Evolutionary conservation across 495 filamentous ascomycete genomes (phyloP), one percentile per base, ranked within the genome.

Genomic region (Cryomyces minteri): DNA sequence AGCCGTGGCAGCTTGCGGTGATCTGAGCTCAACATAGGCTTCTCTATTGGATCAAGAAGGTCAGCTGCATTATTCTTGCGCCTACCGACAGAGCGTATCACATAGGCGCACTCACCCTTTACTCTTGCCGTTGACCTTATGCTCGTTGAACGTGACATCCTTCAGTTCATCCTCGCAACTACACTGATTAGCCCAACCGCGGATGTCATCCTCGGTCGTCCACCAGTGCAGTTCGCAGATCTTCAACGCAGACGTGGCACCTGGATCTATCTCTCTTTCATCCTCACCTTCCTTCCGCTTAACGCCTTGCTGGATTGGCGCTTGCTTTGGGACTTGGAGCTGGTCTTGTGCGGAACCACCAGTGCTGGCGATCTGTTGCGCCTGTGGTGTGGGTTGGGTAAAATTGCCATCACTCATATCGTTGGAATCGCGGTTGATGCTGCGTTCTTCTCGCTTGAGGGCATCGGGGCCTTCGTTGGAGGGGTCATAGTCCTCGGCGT

Each of bases 71-170:
- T 4, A 28, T 12, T 39, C 6, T 8, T 32, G 12, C 31, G 28
- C 9, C 10, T n/a, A 9, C 7, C 18, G 29, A 30, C 7, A 14
- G 30, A 32, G 40, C 10, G 40, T 46, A 12, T 43, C 9, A 33
- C 18, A 25, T 25, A 33, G 40, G 40, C 4, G 31, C 10, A 62
- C 79, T 52, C 69, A 94, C 88, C 88, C 87, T 65, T 95, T 95
- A 60, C 84, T 90, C 62, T 98, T 98, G 45, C 90, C 90, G 54
- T 98, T 98, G 10, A 96, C 86, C 62, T 98, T 98, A 62, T 96
- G 90, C 58, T 98, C 90, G 49, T 80, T 93, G 54, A 95, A 96
- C 0, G 88, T 93, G 39, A 96, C 78, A 46, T 94, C 88, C 55
- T 85, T 85, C 18, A 98, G 68, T 54, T 93, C 84, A 40, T 76